phyloP scores from a whole-genome alignment of 179 eudicot species.

The Spinacia oleracea region DNA sequence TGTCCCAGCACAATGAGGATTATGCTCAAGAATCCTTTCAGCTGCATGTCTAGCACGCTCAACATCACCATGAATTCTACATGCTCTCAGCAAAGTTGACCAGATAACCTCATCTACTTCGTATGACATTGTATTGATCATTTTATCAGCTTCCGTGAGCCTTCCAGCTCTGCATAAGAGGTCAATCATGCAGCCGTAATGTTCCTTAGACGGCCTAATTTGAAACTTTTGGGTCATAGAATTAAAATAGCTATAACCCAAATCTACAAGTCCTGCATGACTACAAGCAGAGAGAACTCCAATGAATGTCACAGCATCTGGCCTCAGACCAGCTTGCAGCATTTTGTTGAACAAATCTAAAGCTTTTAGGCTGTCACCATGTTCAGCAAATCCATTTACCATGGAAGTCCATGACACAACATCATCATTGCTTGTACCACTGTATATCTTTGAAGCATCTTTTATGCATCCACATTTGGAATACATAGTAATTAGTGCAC shows the following conservation, averaged over 20 bases:
- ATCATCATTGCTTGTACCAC: slow-evolving; percentile 37
- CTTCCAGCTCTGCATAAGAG: slow-evolving; percentile 81
- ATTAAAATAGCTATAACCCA: slow-evolving; percentile 62
- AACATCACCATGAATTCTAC: slow-evolving; percentile 63
- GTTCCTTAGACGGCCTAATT: slow-evolving; percentile 63
- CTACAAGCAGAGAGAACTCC: slow-evolving; percentile 92
- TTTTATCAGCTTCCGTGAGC: slow-evolving; percentile 66
- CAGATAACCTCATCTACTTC: slow-evolving; percentile 75
- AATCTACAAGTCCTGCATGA: slow-evolving; percentile 83
- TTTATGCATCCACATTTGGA: slow-evolving; percentile 78
- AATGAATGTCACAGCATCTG: slow-evolving; percentile 79
- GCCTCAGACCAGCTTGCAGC: slow-evolving; percentile 50
- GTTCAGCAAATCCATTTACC: slow-evolving; percentile 93
- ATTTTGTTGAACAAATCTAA: slow-evolving; percentile 64
- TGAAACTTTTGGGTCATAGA: slow-evolving; percentile 50
- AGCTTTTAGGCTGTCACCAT: slow-evolving; percentile 73
- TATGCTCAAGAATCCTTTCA: slow-evolving; percentile 51
- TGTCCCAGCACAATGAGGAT: slow-evolving; percentile 72
- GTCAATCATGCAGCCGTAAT: slow-evolving; percentile 92
- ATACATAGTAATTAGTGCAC: slow-evolving; percentile 87
- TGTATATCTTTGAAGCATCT: slow-evolving; percentile 62
- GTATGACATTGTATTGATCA: slow-evolving; percentile 70
- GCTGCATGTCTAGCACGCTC: slow-evolving; percentile 71
- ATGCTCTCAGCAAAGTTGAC: slow-evolving; percentile 83
- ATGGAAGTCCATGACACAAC: slow-evolving; percentile 90